Evolutionary conservation across 2,329 filamentous ascomycete species (phyloP).

Genomic region (Colletotrichum sp.): DNA sequence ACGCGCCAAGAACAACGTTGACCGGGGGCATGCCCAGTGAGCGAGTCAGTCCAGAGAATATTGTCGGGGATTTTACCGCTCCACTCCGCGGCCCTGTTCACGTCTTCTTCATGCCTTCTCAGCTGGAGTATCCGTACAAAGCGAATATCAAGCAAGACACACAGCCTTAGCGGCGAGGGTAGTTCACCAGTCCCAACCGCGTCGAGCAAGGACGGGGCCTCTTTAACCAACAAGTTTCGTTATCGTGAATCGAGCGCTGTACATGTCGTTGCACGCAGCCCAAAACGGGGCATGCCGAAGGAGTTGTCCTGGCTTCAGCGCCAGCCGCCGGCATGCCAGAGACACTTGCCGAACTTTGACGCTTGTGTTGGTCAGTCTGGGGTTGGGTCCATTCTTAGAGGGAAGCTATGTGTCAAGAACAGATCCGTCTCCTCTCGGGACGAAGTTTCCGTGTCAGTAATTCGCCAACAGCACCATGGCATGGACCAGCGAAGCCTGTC

Average conservation of each 20-base stretch:
- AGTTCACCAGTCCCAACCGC: background rate
- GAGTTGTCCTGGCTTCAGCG: background rate
- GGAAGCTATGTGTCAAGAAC: background rate
- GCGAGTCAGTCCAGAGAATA: slow-evolving; percentile 7
- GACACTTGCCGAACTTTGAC: background rate
- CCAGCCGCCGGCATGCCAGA: background rate
- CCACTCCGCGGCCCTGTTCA: background rate
- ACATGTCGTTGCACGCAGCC: background rate
- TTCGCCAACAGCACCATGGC: background rate
- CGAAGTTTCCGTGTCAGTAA: background rate
- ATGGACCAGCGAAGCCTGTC: background rate
- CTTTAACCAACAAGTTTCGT: background rate
- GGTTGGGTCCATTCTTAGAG: background rate
- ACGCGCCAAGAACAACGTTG: background rate
- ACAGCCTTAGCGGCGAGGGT: background rate
- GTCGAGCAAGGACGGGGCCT: background rate
- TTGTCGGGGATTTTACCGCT: slow-evolving; percentile 15
- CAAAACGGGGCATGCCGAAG: background rate
- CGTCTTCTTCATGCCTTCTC: background rate
- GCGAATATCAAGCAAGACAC: background rate
- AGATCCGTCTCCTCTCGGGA: background rate
- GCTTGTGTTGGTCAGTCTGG: background rate
- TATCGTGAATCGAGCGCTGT: background rate
- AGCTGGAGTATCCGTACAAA: background rate
- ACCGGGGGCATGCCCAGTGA: background rate